These are phyloP conservation scores for Aureobasidium sp. DNA, from an alignment of 2,329 filamentous ascomycete genomes.

Conservation along the genomic window DNA sequence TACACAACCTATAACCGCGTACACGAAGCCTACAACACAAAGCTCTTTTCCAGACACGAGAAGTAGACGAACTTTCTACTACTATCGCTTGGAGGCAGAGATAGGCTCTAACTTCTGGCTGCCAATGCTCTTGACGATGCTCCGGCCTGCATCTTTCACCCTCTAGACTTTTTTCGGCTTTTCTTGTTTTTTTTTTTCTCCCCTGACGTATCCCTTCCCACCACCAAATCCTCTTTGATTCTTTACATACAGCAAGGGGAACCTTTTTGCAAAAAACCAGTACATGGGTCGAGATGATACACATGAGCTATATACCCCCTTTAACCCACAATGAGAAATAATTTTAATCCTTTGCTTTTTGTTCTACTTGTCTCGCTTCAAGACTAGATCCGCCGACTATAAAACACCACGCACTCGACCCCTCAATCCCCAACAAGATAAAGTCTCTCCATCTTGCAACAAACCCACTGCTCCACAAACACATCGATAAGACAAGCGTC, in stretches of 20 bases:
- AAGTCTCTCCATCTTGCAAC: background rate
- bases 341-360: background rate
- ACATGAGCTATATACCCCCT: constrained; percentile 12
- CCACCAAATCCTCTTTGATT: background rate
- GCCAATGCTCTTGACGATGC: background rate
- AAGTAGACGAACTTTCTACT: background rate
- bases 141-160: background rate
- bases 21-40: background rate
- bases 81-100: background rate
- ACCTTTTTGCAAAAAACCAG: background rate
- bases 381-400: no score
- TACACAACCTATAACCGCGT: background rate
- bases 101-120: background rate
- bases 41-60: background rate
- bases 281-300: constrained; percentile 10
- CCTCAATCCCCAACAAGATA: background rate
- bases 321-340: constrained; percentile 3
- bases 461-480: background rate
- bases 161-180: background rate
- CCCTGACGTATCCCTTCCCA: background rate
- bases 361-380: background rate
- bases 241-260: background rate
- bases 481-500: background rate
- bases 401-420: background rate
- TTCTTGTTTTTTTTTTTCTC: background rate